phyloP scores from a whole-genome alignment of 352 stramenopile species.

The Globisporangium orthogonon region DNA sequence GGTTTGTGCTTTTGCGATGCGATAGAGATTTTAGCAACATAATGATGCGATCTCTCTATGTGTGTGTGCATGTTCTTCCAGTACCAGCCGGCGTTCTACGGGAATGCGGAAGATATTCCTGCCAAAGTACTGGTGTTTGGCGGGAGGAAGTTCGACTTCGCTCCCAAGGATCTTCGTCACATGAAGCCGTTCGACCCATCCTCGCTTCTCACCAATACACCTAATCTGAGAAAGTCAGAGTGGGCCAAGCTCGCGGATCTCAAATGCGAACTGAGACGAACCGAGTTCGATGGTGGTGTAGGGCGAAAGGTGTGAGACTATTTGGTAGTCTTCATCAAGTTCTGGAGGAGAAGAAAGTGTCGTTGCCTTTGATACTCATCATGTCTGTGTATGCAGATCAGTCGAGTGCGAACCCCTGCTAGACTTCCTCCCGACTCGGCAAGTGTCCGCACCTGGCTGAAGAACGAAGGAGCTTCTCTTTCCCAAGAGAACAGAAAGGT shows the following conservation, averaged over 20 bases:
- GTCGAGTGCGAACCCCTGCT: slow-evolving; percentile 32
- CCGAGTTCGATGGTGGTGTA: neutral
- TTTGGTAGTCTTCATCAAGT: neutral
- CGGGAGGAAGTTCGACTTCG: slow-evolving; percentile 64
- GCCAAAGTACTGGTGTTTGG: slow-evolving; percentile 71
- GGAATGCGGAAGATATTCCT: slow-evolving; percentile 46
- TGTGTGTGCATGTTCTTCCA: slow-evolving; percentile 11
- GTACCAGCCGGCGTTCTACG: slow-evolving; percentile 56
- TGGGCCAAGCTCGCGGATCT: slow-evolving; percentile 10
- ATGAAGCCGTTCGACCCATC: slow-evolving; percentile 44
- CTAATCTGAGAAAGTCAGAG: slow-evolving; percentile 6
- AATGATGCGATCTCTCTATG: neutral
- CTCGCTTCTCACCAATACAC: slow-evolving; percentile 3
- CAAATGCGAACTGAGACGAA: neutral
- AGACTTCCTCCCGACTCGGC: slow-evolving; percentile 26
- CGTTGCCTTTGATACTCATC: neutral
- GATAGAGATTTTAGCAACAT: neutral
- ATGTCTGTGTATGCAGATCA: slow-evolving; percentile 14
- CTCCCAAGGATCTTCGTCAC: slow-evolving; percentile 22
- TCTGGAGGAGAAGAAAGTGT: neutral
- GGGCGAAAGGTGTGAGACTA: neutral
- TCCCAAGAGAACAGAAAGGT: slow-evolving; percentile 25
- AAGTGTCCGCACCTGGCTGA: slow-evolving; percentile 27
- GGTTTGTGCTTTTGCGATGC: slow-evolving; percentile 5
- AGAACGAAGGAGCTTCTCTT: slow-evolving; percentile 5